phyloP scores from a whole-genome alignment of 208 protist species.

The Tritrichomonas foetus region DNA sequence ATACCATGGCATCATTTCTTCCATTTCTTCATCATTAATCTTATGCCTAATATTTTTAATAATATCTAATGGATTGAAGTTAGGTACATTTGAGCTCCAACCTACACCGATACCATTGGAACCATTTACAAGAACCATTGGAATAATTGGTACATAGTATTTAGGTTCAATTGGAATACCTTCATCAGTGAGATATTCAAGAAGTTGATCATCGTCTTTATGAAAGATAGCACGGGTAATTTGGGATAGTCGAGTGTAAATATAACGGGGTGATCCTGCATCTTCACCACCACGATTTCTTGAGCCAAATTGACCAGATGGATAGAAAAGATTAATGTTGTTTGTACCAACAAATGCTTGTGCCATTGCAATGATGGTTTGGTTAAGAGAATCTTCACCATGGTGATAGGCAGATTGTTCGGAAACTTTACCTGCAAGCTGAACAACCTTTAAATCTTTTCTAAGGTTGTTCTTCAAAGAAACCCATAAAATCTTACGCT shows the following conservation, averaged over 20 bases:
- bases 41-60: slow-evolving; percentile 75
- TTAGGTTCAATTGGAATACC: slow-evolving; percentile 94
- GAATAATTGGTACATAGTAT: slow-evolving; percentile 96
- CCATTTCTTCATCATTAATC: slow-evolving; percentile 64
- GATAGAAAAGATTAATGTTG: slow-evolving; percentile 95
- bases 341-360: slow-evolving; percentile 88
- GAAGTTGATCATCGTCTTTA: slow-evolving; percentile 88
- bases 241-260: slow-evolving; percentile 89
- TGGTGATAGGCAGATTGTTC: slow-evolving; percentile 99
- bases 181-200: slow-evolving; percentile 97
- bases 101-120: slow-evolving; percentile 90
- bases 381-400: slow-evolving; percentile 89
- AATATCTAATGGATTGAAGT: slow-evolving; percentile 92
- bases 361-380: slow-evolving; percentile 96
- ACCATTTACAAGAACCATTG: slow-evolving; percentile 98
- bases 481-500: slow-evolving; percentile 98
- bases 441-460: slow-evolving; percentile 94
- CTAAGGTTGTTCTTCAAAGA: slow-evolving; percentile 98
- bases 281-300: slow-evolving; percentile 94
- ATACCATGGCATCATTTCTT: slow-evolving; percentile 85
- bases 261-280: slow-evolving; percentile 93
- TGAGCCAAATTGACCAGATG: slow-evolving; percentile 97
- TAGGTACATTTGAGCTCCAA: slow-evolving; percentile 92
- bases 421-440: slow-evolving; percentile 97
- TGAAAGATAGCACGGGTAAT: slow-evolving; percentile 83